These are phyloP conservation scores for Dictyostelium intermedium DNA, from an alignment of 78 protist genomes.

Conservation along the genomic window DNA sequence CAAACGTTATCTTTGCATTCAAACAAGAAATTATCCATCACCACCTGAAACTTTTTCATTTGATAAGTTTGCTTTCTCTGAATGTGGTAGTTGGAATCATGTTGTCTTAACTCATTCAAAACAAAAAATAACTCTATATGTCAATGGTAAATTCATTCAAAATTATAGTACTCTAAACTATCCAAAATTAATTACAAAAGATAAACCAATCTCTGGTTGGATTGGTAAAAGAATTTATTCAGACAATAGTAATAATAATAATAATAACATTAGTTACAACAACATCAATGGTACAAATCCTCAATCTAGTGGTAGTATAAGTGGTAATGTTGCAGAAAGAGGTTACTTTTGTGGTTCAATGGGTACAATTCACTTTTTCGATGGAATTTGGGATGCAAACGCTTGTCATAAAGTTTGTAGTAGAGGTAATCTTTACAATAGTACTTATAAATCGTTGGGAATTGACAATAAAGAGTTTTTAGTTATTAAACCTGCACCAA, in stretches of 20 bases:
- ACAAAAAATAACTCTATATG: constrained; percentile 23
- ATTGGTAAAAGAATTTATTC: constrained; percentile 60
- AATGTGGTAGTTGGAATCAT: constrained; percentile 75
- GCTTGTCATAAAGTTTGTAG: constrained; percentile 60
- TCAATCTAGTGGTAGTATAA: neutral
- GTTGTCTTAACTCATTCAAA: constrained; percentile 47
- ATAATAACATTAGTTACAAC: no score
- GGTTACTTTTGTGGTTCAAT: constrained; percentile 74
- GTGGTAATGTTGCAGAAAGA: constrained; percentile 2
- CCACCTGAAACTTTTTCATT: constrained; percentile 69
- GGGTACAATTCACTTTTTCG: constrained; percentile 78
- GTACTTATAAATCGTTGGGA: constrained; percentile 55
- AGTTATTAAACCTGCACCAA: constrained; percentile 55
- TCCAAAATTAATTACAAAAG: constrained; percentile 65
- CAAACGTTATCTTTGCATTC: constrained; percentile 60
- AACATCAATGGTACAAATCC: neutral
- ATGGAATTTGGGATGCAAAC: constrained; percentile 74
- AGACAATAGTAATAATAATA: neutral
- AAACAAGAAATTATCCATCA: constrained; percentile 71
- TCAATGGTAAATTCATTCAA: constrained; percentile 69
- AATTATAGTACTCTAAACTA: constrained; percentile 48
- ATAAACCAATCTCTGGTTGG: constrained; percentile 71
- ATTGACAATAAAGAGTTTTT: constrained; percentile 66
- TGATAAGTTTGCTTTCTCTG: constrained; percentile 61
- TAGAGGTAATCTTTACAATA: constrained; percentile 72